phyloP scores from a whole-genome alignment of 441 rosid genomes.

The Croton laevigatus region DNA sequence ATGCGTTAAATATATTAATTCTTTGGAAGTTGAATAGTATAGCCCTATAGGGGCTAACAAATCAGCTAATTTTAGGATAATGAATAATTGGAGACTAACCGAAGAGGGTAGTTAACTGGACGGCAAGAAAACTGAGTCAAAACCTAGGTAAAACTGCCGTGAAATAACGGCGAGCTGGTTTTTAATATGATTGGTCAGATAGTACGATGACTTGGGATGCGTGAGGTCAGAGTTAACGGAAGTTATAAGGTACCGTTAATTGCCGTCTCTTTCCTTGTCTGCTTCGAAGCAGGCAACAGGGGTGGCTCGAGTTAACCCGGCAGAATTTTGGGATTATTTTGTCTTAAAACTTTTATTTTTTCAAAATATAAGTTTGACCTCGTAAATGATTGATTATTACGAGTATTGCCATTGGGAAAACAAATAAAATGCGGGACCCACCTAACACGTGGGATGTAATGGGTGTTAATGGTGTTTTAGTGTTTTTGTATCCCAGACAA shows the following conservation, averaged over 20 bases:
- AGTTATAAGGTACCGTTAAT: conserved; percentile 30
- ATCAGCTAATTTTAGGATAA: no score
- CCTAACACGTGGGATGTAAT: conserved; percentile 5
- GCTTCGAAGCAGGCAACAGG: conserved; percentile 69
- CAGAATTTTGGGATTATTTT: conserved; percentile 37
- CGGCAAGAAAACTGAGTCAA: background rate
- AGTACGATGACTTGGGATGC: conserved; percentile 29
- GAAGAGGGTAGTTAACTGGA: conserved; percentile 6
- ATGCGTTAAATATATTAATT: no score
- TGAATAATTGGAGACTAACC: conserved; percentile 17
- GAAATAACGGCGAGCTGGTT: conserved; percentile 16
- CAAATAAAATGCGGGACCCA: background rate
- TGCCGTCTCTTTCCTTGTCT: conserved; percentile 60
- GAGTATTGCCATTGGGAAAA: background rate
- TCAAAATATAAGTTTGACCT: background rate
- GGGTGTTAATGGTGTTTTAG: background rate
- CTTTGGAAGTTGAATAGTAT: no score
- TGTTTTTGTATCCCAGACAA: background rate
- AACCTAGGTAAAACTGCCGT: conserved; percentile 8
- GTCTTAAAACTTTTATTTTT: background rate
- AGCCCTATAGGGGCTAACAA: no score
- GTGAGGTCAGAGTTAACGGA: conserved; percentile 39
- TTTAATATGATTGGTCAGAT: background rate
- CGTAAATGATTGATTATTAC: background rate
- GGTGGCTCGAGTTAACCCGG: conserved; percentile 58